Base-by-base conservation (phyloP, 108 stramenopile species). In the Thalassiosira profunda region DNA sequence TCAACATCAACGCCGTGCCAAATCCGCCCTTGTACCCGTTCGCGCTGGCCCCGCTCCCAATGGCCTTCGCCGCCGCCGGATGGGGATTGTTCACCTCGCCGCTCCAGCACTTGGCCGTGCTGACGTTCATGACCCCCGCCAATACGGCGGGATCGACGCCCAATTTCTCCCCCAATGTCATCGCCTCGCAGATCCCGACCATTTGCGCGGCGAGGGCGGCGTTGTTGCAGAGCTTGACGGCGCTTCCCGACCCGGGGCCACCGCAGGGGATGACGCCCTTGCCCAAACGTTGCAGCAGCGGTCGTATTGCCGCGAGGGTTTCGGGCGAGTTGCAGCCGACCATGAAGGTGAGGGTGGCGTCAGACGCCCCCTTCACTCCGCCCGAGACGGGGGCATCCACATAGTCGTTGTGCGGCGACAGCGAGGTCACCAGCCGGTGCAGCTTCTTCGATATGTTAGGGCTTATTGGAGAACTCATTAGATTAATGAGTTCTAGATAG, bases 321-420 rank as follows among this genome's bases (percentile, higher is more conserved):
- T 67, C 71, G 1, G 57, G 41, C 2, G 66, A 56, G 6, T 64
- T 52, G 46, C 86, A 88, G 40, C 98, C 98, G 6, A 92, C 92
- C 88, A 98, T 97, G 62, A 98, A 97, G 6, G 98, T 97, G 1
- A 98, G 87, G 10, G 93, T 96, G 7, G 84, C 97, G 40, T 86
- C 82, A 29, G 76, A 76, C 0, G 98, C 98, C 7, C 96, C 98
- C 12, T 86, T 82, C 17, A 94, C 91, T 11, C 97, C 95, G n/a
- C 95, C 97, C 23, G 90, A 92, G n/a, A 98, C 96, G 11, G 98
- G 98, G 1, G 98, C 96, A 74, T 96, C 96, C 3, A 93, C 61
- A 41, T 76, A 76, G 20, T 76, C 45, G 47, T 63, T 53, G 33
- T 63, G 34, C 10, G 75, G 37, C 38, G 75, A 68, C 7, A 61